Conservation (phyloP, 1,284 basidiomycete genomes). For the Psilocybe mexicana region DNA sequence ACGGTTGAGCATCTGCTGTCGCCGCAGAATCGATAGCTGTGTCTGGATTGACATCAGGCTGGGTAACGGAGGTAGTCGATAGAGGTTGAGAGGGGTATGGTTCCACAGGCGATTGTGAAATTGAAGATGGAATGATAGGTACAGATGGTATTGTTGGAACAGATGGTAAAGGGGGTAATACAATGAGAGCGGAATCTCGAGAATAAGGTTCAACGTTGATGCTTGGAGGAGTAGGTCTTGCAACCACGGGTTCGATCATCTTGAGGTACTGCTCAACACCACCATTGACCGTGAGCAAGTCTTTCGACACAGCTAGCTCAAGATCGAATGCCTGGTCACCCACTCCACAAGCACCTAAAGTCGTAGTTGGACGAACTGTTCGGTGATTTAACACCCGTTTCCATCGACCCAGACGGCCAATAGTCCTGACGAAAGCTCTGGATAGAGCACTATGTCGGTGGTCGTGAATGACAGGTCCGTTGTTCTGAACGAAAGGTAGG, state of each 20-base stretch:
- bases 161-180: conserved; percentile 9
- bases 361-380: conserved; percentile 27
- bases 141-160: conserved; percentile 15
- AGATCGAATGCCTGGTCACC: conserved; percentile 70
- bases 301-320: conserved; percentile 56
- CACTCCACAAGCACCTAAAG: conserved; percentile 45
- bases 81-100: neutral
- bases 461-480: conserved; percentile 40
- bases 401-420: conserved; percentile 81
- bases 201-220: conserved; percentile 14
- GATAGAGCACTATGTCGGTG: conserved; percentile 68
- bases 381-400: conserved; percentile 71
- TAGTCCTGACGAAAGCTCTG: conserved; percentile 77
- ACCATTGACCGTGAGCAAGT: conserved; percentile 59
- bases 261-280: conserved; percentile 68
- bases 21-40: neutral
- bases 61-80: neutral
- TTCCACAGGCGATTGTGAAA: conserved; percentile 10
- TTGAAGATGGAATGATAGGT: conserved; percentile 10
- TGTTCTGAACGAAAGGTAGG: conserved; percentile 37
- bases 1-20: conserved; percentile 5
- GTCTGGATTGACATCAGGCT: neutral
- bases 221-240: conserved; percentile 14
- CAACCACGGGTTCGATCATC: conserved; percentile 44
- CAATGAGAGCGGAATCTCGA: conserved; percentile 1